Evolutionary conservation across 495 filamentous ascomycete species (phyloP).

Genomic region (Talaromyces adpressus): DNA sequence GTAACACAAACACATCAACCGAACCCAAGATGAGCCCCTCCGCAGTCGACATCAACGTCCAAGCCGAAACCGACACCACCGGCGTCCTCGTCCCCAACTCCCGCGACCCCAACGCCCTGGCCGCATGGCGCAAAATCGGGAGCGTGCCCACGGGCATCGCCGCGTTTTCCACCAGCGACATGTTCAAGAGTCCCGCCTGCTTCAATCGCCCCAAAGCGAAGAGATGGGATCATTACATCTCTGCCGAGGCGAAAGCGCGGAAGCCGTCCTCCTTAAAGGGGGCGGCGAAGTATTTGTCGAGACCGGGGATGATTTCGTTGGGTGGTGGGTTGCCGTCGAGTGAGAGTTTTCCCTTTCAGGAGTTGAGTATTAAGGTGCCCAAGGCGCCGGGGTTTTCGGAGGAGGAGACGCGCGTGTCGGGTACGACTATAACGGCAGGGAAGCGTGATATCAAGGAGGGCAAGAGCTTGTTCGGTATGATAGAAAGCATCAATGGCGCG

Average conservation of each 20-base stretch:
- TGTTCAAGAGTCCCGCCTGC: slow-evolving; percentile 67
- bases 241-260: slow-evolving; percentile 33
- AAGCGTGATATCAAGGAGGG: slow-evolving; percentile 74
- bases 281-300: slow-evolving; percentile 68
- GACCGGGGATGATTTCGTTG: slow-evolving; percentile 74
- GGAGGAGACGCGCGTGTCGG: slow-evolving; percentile 46
- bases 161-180: slow-evolving; percentile 66
- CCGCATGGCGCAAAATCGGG: slow-evolving; percentile 61
- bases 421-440: slow-evolving; percentile 52
- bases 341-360: slow-evolving; percentile 81
- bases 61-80: slow-evolving; percentile 31
- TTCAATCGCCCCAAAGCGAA: slow-evolving; percentile 71
- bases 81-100: slow-evolving; percentile 44
- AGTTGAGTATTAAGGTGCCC: slow-evolving; percentile 62
- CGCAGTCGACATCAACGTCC: slow-evolving; percentile 30
- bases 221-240: slow-evolving; percentile 60
- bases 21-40: slow-evolving; percentile 39
- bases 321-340: slow-evolving; percentile 86
- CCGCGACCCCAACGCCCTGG: slow-evolving; percentile 64
- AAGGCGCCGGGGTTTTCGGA: slow-evolving; percentile 61
- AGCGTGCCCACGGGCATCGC: slow-evolving; percentile 69
- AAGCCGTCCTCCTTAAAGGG: slow-evolving; percentile 65
- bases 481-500: background rate
- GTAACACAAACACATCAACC: too few species aligned
- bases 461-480: slow-evolving; percentile 51